phyloP scores from a whole-genome alignment of 2,329 filamentous ascomycete species.

The Aspergillus niger region DNA sequence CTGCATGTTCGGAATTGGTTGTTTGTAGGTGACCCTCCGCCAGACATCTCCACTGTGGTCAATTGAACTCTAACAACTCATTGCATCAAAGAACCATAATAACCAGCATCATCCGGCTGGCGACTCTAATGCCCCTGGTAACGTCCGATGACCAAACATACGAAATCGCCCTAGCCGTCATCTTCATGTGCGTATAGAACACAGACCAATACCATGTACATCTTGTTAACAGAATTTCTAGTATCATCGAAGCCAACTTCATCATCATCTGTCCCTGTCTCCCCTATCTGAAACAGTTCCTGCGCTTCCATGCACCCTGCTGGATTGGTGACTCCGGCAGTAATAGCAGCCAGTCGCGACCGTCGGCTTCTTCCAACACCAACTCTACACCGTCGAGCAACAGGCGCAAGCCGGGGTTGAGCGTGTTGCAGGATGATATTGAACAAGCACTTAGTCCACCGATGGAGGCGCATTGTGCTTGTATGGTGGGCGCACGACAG shows the following conservation, averaged over 20 bases:
- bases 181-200: constrained; percentile 13
- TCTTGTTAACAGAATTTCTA: not conserved
- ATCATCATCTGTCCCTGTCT: constrained; percentile 15
- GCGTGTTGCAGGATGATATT: constrained; percentile 6
- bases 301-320: constrained; percentile 8
- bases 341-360: not conserved
- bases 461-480: not conserved
- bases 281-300: constrained; percentile 10
- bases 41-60: not conserved
- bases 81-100: constrained; percentile 20
- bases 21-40: constrained; percentile 15
- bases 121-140: constrained; percentile 25
- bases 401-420: not conserved
- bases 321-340: not conserved
- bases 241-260: constrained; percentile 14
- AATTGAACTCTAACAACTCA: not conserved
- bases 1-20: constrained; percentile 23
- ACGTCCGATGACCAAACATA: constrained; percentile 21
- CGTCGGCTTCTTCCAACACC: not conserved
- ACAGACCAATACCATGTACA: too few relatives aligned
- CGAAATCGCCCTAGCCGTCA: constrained; percentile 18
- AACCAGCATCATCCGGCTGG: constrained; percentile 27
- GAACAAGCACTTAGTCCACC: not conserved
- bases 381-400: not conserved
- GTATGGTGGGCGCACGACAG: not conserved